A percentile compares a stretch with the other conserved stretches of the same genome.
These are phyloP conservation scores for Acacia pycnantha DNA, from an alignment of 331 rosid species.

Conservation along the genomic window DNA sequence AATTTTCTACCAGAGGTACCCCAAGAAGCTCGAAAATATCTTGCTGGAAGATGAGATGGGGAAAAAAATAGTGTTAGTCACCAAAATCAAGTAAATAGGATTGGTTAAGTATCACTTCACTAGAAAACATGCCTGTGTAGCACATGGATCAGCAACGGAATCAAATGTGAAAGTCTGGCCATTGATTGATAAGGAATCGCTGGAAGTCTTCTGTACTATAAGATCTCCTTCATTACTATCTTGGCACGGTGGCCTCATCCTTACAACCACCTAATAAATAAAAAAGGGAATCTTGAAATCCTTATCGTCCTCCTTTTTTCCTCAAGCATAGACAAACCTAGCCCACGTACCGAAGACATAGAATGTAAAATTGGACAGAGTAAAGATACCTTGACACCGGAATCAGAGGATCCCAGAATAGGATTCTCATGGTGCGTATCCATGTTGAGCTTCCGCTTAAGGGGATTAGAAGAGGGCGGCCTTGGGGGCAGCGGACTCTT, in stretches of 20 bases:
- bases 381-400: conserved; percentile 81
- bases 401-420: conserved; percentile 54
- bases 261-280: conserved; percentile 68
- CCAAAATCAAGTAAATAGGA: conserved; percentile 19
- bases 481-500: conserved; percentile 85
- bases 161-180: conserved; percentile 91
- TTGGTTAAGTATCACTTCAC: not conserved
- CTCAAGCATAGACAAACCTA: not conserved
- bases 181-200: conserved; percentile 70
- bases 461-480: conserved; percentile 91
- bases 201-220: conserved; percentile 72
- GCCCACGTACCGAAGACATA: not conserved
- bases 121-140: conserved; percentile 76
- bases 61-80: conserved; percentile 13
- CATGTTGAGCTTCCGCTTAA: conserved; percentile 79
- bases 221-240: conserved; percentile 79
- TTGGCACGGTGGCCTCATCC: conserved; percentile 73
- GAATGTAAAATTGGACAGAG: not conserved
- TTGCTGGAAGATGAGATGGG: conserved; percentile 48
- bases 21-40: conserved; percentile 94
- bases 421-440: conserved; percentile 56
- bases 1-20: conserved; percentile 86
- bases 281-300: not conserved
- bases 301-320: not conserved
- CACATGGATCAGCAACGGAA: conserved; percentile 76